phyloP scores from a whole-genome alignment of 768 basidiomycete genomes.

The Boletus sensibilis region DNA sequence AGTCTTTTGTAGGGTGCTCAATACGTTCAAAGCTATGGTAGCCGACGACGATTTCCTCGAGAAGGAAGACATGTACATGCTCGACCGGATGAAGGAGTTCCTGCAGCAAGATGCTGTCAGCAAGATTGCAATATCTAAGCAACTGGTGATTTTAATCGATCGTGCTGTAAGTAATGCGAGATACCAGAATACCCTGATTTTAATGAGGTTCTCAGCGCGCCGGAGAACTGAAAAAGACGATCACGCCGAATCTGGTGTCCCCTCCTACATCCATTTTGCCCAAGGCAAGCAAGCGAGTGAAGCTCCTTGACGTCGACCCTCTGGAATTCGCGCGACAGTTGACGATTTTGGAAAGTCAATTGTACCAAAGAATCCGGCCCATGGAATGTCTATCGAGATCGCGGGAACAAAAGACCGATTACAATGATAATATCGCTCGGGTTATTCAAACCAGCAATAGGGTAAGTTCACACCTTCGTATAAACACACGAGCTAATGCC shows the following conservation, averaged over 20 bases:
- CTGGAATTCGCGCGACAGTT: constrained; percentile 90
- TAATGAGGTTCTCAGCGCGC: constrained; percentile 41
- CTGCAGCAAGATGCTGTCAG: constrained; percentile 62
- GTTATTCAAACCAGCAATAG: constrained; percentile 89
- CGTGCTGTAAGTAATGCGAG: constrained; percentile 59
- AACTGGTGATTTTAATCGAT: constrained; percentile 70
- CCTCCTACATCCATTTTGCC: constrained; percentile 80
- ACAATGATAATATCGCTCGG: constrained; percentile 78
- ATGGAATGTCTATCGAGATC: constrained; percentile 88
- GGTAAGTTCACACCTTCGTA: constrained; percentile 40
- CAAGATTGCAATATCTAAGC: constrained; percentile 69
- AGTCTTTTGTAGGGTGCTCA: constrained; percentile 58
- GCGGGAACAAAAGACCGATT: constrained; percentile 70
- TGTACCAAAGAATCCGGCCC: constrained; percentile 86
- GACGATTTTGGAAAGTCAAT: constrained; percentile 83
- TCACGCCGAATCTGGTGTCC: constrained; percentile 51
- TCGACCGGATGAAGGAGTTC: constrained; percentile 82
- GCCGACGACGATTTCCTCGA: constrained; percentile 81
- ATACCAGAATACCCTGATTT: background rate
- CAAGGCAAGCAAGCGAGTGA: constrained; percentile 67
- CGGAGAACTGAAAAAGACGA: constrained; percentile 56
- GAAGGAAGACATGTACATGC: constrained; percentile 79
- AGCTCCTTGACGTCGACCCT: constrained; percentile 82
- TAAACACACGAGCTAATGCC: background rate
- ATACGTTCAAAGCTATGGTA: constrained; percentile 88